These are phyloP conservation scores for Emmonsia crescens DNA, from an alignment of 2,329 filamentous ascomycete genomes.

Conservation along the genomic window DNA sequence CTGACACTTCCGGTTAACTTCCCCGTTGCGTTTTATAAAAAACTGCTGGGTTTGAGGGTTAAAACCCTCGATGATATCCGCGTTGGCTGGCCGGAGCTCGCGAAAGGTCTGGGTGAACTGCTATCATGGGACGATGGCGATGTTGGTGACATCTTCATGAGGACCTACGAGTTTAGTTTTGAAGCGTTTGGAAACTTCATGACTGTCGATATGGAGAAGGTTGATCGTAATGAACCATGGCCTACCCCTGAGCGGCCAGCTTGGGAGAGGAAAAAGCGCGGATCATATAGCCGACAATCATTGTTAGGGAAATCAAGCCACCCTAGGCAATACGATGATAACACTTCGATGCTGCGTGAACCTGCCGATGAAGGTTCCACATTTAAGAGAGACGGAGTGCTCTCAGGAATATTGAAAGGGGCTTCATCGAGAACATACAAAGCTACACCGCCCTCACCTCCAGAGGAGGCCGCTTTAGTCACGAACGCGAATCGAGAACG, in stretches of 20 bases:
- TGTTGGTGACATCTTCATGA: conserved; percentile 69
- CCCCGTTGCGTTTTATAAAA: conserved; percentile 71
- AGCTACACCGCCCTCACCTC: conserved; percentile 22
- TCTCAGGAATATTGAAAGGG: conserved; percentile 19
- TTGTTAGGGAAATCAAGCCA: conserved; percentile 3
- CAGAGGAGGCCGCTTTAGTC: conserved; percentile 52
- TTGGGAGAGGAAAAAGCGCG: conserved; percentile 8
- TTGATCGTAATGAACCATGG: conserved; percentile 28
- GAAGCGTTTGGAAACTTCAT: conserved; percentile 45
- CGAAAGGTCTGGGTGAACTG: conserved; percentile 60
- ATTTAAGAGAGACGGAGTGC: conserved; percentile 3
- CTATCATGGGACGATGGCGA: conserved; percentile 70
- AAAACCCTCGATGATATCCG: conserved; percentile 63
- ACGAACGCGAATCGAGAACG: conserved; percentile 66
- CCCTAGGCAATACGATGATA: background rate
- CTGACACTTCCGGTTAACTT: conserved; percentile 85
- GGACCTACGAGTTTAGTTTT: conserved; percentile 78
- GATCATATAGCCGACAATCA: conserved; percentile 1
- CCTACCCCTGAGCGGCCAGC: conserved; percentile 15
- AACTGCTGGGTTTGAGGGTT: conserved; percentile 59
- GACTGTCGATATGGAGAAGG: conserved; percentile 45
- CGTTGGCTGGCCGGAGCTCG: conserved; percentile 79
- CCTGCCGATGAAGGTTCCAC: background rate
- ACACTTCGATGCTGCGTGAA: conserved; percentile 10
- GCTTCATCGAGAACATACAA: conserved; percentile 15